Evolutionary conservation across 345 rosid species (phyloP).

Genomic region (Camelina sativa): DNA sequence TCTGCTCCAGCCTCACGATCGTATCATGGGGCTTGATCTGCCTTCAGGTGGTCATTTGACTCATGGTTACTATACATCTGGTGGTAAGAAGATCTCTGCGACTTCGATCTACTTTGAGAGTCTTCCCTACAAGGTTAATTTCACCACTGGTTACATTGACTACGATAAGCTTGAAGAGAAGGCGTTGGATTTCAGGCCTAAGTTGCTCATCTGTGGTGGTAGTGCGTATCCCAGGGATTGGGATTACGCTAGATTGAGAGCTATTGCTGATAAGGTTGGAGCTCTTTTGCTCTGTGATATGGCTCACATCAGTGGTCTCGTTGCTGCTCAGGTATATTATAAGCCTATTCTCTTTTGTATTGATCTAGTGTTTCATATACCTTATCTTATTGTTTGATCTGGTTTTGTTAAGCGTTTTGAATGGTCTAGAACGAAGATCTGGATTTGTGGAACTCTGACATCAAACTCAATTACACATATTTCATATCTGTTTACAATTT

Average conservation of each 20-base stretch:
- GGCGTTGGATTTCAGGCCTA: conserved; percentile 97
- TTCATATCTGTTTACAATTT: not conserved
- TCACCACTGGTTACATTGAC: conserved; percentile 81
- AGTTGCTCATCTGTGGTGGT: conserved; percentile 94
- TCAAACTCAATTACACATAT: not conserved
- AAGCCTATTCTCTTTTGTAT: not conserved
- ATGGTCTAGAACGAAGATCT: not conserved
- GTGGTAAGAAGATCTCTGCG: conserved; percentile 98
- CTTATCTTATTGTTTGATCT: conserved; percentile 34
- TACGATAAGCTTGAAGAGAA: conserved; percentile 98
- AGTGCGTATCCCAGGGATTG: conserved; percentile 99
- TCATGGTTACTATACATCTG: conserved; percentile 95
- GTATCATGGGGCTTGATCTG: conserved; percentile 96
- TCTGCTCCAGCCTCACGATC: conserved; percentile 90
- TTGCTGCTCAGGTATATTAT: conserved; percentile 91
- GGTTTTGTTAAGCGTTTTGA: conserved; percentile 14
- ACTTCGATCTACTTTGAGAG: conserved; percentile 99
- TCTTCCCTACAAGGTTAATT: conserved; percentile 93
- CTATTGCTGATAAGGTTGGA: conserved; percentile 88
- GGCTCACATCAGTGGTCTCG: conserved; percentile 99
- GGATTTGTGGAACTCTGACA: conserved; percentile 16
- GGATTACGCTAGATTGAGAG: conserved; percentile 83
- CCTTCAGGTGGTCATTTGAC: conserved; percentile 99
- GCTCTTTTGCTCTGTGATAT: conserved; percentile 97
- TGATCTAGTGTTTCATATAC: not conserved